Base-by-base conservation (phyloP, 768 basidiomycete species). In the Rhizopogon roseolus region DNA sequence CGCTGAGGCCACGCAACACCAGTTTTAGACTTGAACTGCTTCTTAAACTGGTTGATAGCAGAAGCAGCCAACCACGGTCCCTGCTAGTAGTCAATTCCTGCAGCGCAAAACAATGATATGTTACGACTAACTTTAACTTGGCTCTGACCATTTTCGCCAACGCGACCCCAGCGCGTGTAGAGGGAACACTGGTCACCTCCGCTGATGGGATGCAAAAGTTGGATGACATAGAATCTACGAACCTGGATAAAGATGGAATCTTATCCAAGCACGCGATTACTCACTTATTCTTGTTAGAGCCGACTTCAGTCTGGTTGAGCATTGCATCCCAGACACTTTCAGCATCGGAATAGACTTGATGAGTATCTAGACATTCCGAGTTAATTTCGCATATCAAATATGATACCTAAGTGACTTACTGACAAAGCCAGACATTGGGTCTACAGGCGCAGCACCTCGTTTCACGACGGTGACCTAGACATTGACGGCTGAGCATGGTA, bases 161-260 rank as follows among this genome's bases (percentile, higher is more conserved):
- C 81, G 25, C 83, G 75, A n/a, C 81, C 82, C 81, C 81, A 84
- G 36, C 80, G 77, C 34, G 80, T 81, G 64, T 70, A 81, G 32
- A 84, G 65, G 4, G 67, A 52, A 50, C 69, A 77, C 17, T 62
- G 57, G 8, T 61, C 17, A 34, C 64, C 58, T 55, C 74, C 73
- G 6, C 73, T 72, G 29, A 77, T 70, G 2, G 77, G 73, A 57
- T 82, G 81, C 45, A 83, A 66, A 6, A 84, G 66, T 55, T 84
- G 82, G 14, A 84, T 65, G 2, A 82, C 80, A 51, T 84, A 84
- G 64, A 81, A 84, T 22, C 46, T 48, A 22, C 34, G 19, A 5
- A 3, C 59, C 80, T 83, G 49, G 0, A 29, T 51, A 27, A 49
- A 19, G 38, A 42, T 11, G 13, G 13, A 16, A 19, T 25, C 2